Evolutionary conservation across 108 stramenopile genomes (phyloP).

Genomic region (Skeletonema menzelii): DNA sequence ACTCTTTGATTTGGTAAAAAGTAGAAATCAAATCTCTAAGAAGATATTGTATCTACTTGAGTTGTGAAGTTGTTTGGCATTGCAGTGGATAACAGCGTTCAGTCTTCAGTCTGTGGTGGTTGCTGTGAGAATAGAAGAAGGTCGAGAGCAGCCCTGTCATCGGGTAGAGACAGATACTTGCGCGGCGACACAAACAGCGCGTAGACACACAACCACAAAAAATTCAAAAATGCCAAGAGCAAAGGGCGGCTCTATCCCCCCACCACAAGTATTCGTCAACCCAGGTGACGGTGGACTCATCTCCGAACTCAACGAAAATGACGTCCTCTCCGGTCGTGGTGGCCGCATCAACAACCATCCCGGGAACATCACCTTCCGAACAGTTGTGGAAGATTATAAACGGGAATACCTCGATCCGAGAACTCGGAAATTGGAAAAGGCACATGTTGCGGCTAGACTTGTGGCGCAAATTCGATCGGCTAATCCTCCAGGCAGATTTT

Average conservation of each 20-base stretch:
- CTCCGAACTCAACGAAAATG: constrained; percentile 35
- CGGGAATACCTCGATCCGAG: constrained; percentile 44
- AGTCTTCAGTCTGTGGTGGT: no score
- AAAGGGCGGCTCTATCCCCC: constrained; percentile 30
- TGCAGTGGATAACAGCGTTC: no score
- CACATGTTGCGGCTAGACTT: constrained; percentile 43
- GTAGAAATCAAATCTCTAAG: no score
- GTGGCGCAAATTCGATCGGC: constrained; percentile 44
- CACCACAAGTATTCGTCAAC: constrained; percentile 16
- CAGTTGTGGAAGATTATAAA: constrained; percentile 47
- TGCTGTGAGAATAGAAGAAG: no score
- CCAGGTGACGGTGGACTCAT: constrained; percentile 28
- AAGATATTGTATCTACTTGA: no score
- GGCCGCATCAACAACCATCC: constrained; percentile 59
- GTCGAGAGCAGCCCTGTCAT: no score
- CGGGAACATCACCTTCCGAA: constrained; percentile 49
- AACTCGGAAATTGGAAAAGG: constrained; percentile 49
- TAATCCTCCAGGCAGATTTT: constrained; percentile 55
- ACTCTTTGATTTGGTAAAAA: no score
- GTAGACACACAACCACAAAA: not conserved
- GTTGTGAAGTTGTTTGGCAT: no score
- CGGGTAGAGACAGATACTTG: no score
- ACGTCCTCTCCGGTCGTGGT: constrained; percentile 51
- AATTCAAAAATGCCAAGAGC: constrained; percentile 10
- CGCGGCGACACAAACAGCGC: no score